Evolutionary conservation across 2,329 filamentous ascomycete species (phyloP).

Genomic region (Leptosphaerulina australis): DNA sequence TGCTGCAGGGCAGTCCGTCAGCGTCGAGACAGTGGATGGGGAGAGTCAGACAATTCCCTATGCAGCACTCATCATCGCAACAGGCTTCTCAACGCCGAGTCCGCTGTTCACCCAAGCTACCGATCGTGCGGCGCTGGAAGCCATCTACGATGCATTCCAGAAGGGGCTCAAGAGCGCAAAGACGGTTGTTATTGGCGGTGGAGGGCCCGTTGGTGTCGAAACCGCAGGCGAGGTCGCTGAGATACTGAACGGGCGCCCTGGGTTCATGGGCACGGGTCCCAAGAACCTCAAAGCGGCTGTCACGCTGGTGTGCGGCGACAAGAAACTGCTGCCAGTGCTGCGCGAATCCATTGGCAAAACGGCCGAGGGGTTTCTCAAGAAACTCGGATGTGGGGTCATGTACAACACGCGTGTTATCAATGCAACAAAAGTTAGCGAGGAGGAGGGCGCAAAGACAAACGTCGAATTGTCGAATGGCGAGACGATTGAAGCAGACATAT

Average conservation of each 20-base stretch:
- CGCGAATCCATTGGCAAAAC: slow-evolving; percentile 51
- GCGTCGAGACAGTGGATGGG: slow-evolving; percentile 41
- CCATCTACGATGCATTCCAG: slow-evolving; percentile 47
- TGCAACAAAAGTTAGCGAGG: slow-evolving; percentile 31
- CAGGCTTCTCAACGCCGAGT: slow-evolving; percentile 58
- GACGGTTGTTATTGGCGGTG: slow-evolving; percentile 56
- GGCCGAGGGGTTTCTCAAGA: slow-evolving; percentile 56
- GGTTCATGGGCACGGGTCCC: slow-evolving; percentile 45
- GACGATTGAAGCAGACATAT: slow-evolving; percentile 58
- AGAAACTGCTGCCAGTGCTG: slow-evolving; percentile 54
- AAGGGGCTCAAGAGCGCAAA: slow-evolving; percentile 48
- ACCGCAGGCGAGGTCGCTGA: slow-evolving; percentile 58
- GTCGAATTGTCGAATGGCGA: slow-evolving; percentile 54
- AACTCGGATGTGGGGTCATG: slow-evolving; percentile 55
- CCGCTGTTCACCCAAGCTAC: slow-evolving; percentile 54
- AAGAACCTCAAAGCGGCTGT: slow-evolving; percentile 51
- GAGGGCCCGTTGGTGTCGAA: slow-evolving; percentile 58
- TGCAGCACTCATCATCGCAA: slow-evolving; percentile 62
- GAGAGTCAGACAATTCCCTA: slow-evolving; percentile 52
- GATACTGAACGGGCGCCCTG: slow-evolving; percentile 47
- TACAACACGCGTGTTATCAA: slow-evolving; percentile 48
- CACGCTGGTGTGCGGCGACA: slow-evolving; percentile 53
- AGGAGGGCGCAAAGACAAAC: slow-evolving; percentile 52
- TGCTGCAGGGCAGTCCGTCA: slow-evolving; percentile 52
- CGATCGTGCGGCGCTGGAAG: slow-evolving; percentile 32